A percentile compares a stretch with the other conserved stretches of the same genome.
These are phyloP conservation scores for Metroxylon sagu DNA, from an alignment of 176 grass and related monocot species.

Conservation along the genomic window DNA sequence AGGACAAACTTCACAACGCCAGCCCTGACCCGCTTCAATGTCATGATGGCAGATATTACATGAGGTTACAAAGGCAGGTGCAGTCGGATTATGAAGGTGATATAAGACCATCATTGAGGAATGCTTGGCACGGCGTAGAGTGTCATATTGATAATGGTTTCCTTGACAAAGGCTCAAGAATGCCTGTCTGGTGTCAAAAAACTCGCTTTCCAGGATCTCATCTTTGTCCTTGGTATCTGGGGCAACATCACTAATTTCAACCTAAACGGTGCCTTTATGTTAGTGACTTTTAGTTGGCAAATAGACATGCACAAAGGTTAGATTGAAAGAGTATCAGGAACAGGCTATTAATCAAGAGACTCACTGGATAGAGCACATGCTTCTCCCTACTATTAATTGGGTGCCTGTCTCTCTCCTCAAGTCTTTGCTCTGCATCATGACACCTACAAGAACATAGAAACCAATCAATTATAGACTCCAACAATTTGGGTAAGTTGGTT, in stretches of 20 bases:
- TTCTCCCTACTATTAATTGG: slow-evolving; percentile 63
- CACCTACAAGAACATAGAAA: slow-evolving; percentile 44
- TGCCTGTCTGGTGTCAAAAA: slow-evolving; percentile 94
- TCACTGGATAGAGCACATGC: slow-evolving; percentile 78
- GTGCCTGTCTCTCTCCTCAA: slow-evolving; percentile 83
- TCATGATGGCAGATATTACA: slow-evolving; percentile 86
- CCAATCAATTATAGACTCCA: neutral
- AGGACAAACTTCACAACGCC: slow-evolving; percentile 95
- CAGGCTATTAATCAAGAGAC: neutral
- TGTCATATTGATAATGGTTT: slow-evolving; percentile 99
- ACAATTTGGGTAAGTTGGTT: neutral
- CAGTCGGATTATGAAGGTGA: slow-evolving; percentile 98
- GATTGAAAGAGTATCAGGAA: neutral
- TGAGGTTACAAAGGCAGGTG: slow-evolving; percentile 92
- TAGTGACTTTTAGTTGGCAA: too few species aligned
- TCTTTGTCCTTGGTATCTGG: slow-evolving; percentile 91
- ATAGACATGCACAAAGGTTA: neutral
- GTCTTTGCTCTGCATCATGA: slow-evolving; percentile 52
- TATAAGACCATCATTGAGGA: slow-evolving; percentile 99
- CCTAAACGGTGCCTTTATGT: slow-evolving; percentile 30
- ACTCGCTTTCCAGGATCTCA: slow-evolving; percentile 97
- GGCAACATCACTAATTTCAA: slow-evolving; percentile 60
- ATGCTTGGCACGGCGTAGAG: slow-evolving; percentile 93
- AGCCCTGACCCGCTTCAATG: slow-evolving; percentile 93
- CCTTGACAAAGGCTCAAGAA: slow-evolving; percentile 99